Evolutionary conservation across 495 filamentous ascomycete genomes (phyloP).

Genomic region (Neurospora sublineolata): DNA sequence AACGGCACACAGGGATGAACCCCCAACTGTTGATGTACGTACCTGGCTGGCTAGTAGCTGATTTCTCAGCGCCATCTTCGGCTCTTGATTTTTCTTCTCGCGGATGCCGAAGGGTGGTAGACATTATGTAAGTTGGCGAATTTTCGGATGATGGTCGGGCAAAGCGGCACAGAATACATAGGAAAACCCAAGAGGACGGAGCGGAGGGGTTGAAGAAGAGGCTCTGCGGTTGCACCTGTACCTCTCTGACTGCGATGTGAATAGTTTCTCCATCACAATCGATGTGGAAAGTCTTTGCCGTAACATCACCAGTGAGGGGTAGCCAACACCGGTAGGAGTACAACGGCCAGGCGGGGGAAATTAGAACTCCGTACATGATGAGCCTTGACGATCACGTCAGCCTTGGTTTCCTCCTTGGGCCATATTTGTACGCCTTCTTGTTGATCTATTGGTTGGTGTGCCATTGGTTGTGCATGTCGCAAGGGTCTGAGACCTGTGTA

Average conservation of each 20-base stretch:
- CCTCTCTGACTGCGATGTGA: background rate
- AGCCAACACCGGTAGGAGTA: background rate
- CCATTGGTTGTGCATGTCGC: conserved; percentile 10
- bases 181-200: background rate
- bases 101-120: background rate
- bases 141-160: background rate
- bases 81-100: background rate
- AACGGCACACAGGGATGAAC: background rate
- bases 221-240: background rate
- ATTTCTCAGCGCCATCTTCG: background rate
- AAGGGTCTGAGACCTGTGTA: conserved; percentile 5
- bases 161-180: background rate
- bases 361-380: background rate
- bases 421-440: conserved; percentile 1
- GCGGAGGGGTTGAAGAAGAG: background rate
- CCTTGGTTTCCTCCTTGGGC: conserved; percentile 14
- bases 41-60: background rate
- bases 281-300: background rate
- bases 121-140: background rate
- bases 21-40: background rate
- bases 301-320: background rate
- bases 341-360: background rate
- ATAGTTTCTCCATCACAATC: background rate
- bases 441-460: conserved; percentile 16
- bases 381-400: background rate